These are phyloP conservation scores for Danielozyma ontarioensis DNA, from an alignment of 805 yeast species.

Conservation along the genomic window DNA sequence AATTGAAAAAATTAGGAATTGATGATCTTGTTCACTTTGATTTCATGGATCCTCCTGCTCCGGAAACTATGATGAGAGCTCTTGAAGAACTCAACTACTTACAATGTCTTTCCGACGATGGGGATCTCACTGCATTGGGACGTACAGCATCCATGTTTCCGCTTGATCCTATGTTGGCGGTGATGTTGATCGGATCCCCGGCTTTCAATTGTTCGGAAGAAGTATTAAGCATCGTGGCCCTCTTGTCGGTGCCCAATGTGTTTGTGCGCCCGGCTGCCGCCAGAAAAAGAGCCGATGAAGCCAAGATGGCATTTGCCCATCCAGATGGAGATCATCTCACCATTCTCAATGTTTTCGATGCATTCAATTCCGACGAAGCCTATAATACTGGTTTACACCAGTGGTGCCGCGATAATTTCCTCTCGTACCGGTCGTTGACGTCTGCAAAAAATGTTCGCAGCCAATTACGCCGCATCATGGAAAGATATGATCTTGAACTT, in stretches of 20 bases:
- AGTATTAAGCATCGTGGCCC: slow-evolving; percentile 79
- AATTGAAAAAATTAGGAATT: slow-evolving; percentile 88
- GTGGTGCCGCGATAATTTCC: slow-evolving; percentile 91
- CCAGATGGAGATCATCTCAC: slow-evolving; percentile 95
- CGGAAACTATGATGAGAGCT: slow-evolving; percentile 99
- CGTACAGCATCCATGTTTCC: slow-evolving; percentile 91
- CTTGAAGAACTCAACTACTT: slow-evolving; percentile 89
- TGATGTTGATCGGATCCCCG: slow-evolving; percentile 83
- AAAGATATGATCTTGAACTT: slow-evolving; percentile 68
- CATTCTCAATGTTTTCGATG: slow-evolving; percentile 80
- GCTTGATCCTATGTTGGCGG: slow-evolving; percentile 92
- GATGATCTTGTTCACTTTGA: slow-evolving; percentile 97
- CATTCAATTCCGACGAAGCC: slow-evolving; percentile 73
- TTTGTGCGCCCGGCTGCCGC: slow-evolving; percentile 90
- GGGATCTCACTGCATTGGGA: slow-evolving; percentile 84
- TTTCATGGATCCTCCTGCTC: slow-evolving; percentile 99
- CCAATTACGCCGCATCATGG: slow-evolving; percentile 82
- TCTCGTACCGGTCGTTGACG: slow-evolving; percentile 76
- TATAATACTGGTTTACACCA: slow-evolving; percentile 56
- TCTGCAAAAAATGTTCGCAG: slow-evolving; percentile 84
- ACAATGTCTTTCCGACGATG: slow-evolving; percentile 87
- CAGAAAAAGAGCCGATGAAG: slow-evolving; percentile 85
- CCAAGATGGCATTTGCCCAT: slow-evolving; percentile 82
- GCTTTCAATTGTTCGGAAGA: slow-evolving; percentile 86
- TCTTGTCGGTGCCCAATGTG: slow-evolving; percentile 90